Evolutionary conservation across 176 grass and related monocot genomes (phyloP).

Genomic region (Typha latifolia): DNA sequence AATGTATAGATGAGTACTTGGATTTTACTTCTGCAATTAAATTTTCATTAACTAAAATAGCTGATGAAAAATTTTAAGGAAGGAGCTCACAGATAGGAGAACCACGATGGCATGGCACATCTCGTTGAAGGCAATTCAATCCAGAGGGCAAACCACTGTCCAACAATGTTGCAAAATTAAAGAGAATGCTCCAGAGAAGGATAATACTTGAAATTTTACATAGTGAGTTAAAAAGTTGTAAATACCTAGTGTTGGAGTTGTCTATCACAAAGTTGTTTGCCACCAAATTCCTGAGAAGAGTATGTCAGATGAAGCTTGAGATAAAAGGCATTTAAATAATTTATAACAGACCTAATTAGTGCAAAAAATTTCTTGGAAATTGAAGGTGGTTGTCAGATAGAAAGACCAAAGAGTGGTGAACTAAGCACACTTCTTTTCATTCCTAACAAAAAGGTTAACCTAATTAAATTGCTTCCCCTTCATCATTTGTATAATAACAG

Average conservation of each 20-base stretch:
- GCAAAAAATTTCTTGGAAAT: too few species aligned
- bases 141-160: slow-evolving; percentile 43
- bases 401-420: too few species aligned
- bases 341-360: not conserved
- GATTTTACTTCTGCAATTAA: not conserved
- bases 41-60: too few species aligned
- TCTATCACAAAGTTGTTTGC: slow-evolving; percentile 60
- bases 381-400: too few species aligned
- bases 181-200: not conserved
- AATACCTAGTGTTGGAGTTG: slow-evolving; percentile 57
- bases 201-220: not conserved
- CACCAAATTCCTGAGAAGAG: slow-evolving; percentile 63
- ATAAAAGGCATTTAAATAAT: too few species aligned
- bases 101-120: slow-evolving; percentile 42
- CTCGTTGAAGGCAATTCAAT: slow-evolving; percentile 47
- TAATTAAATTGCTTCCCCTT: too few species aligned
- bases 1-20: not conserved
- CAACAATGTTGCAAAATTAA: slow-evolving; percentile 3
- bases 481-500: too few species aligned
- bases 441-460: too few species aligned
- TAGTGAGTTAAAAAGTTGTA: slow-evolving; percentile 2
- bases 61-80: not conserved
- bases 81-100: slow-evolving; percentile 45
- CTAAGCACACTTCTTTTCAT: too few species aligned
- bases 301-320: not conserved